Evolutionary conservation across 129 eudicot species (phyloP), one percentile per base, ranked within the genome.

Genomic region (Pulicaria dysenterica): DNA sequence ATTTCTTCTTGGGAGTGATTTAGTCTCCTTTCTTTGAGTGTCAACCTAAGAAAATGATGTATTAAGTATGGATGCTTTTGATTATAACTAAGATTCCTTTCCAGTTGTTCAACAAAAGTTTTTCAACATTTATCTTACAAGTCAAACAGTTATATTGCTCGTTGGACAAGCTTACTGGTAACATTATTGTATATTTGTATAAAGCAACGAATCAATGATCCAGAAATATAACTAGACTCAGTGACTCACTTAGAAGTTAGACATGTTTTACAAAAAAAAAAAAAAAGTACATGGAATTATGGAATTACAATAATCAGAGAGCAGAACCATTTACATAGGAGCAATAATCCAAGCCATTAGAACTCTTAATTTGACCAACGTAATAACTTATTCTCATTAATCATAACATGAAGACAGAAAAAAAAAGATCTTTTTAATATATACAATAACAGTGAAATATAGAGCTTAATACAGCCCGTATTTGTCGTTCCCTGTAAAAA

Each of bases 181-280:
- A 31, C 61, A 50, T 37, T 16, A 68, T 68, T 68, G 49, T 38
- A 50, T 37, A 68, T 49, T 68, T 68, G 49, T 38, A 50, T 37
- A 68, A 68, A 34, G 46, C 48, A 49, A 68, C 8, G 46, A 49
- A 37, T 43, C 39, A 66, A 24, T 24, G 31, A 24, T 24, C 31
- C 31, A 24, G 31, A 36, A 47, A 31, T 31, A 47, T 14, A 46
- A 46, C 5, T 12, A n/a, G 72, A 31, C 72, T 24, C 31, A 2
- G 1, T 46, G 72, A 31, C 72, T 24, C 31, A 2, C 31, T 46
- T 66, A 3, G 36, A 47, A 31, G 72, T 6, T 37, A 24, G 15
- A 46, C 37, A 8, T 46, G 16, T 31, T 31, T 4, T 62, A 47
- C 34, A 31, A 24, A 3, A 47, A 24, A 58, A 12, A 58, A 43